These are phyloP conservation scores for Vanderwaltozyma polyspora DNA, from an alignment of 805 yeast genomes.

Conservation along the genomic window DNA sequence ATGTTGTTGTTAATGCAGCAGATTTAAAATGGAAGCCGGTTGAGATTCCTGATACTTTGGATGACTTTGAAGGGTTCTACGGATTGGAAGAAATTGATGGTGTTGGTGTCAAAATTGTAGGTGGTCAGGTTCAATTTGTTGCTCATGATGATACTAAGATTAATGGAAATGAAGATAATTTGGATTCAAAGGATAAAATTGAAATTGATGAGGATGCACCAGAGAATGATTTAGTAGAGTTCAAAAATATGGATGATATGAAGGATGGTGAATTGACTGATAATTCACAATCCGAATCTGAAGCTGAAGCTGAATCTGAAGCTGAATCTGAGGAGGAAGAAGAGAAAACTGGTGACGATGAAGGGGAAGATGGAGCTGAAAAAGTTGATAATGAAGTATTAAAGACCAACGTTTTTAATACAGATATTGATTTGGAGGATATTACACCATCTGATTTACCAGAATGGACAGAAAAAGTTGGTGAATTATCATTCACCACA, in stretches of 20 bases:
- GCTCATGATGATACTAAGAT: constrained; percentile 12
- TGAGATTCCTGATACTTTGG: constrained; percentile 70
- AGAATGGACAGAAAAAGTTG: constrained; percentile 39
- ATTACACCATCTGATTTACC: constrained; percentile 40
- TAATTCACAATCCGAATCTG: constrained; percentile 15
- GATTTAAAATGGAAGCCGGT: constrained; percentile 70
- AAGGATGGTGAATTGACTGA: constrained; percentile 24
- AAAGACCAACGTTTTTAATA: constrained; percentile 19
- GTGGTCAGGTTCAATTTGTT: constrained; percentile 52
- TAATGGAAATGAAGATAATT: constrained; percentile 7
- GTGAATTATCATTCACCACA: constrained; percentile 40
- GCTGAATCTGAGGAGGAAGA: constrained; percentile 12
- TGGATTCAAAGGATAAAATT: constrained; percentile 4
- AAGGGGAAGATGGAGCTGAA: constrained; percentile 5
- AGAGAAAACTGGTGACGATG: constrained; percentile 9
- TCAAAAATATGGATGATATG: constrained; percentile 24
- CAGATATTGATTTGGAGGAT: constrained; percentile 17
- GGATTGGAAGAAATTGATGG: constrained; percentile 94
- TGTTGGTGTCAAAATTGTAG: constrained; percentile 64
- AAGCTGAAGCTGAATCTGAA: constrained; percentile 20
- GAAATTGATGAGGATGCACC: constrained; percentile 8
- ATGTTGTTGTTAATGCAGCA: constrained; percentile 34
- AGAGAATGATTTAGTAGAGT: constrained; percentile 17
- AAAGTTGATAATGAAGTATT: constrained; percentile 14
- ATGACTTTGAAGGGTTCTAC: constrained; percentile 81